A percentile compares a stretch with the other conserved stretches of the same genome.
These are phyloP conservation scores for Rhodocollybia butyracea DNA, from an alignment of 768 basidiomycete genomes.

Conservation along the genomic window DNA sequence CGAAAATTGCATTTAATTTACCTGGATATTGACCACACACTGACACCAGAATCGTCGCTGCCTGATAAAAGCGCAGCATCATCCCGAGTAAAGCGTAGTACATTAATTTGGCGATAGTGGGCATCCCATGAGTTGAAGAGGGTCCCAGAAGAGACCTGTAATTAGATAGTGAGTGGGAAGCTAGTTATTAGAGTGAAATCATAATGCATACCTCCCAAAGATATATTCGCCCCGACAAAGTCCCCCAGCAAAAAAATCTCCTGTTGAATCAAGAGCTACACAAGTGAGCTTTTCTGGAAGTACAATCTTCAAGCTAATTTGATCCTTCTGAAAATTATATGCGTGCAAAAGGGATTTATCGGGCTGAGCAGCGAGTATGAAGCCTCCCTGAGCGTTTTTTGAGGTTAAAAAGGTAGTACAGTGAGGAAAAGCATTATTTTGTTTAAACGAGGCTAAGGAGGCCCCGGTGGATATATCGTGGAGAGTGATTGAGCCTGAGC, in stretches of 20 bases:
- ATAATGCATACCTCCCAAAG: constrained; percentile 88
- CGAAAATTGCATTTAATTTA: constrained; percentile 35
- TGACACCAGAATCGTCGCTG: constrained; percentile 86
- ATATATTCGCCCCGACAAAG: constrained; percentile 84
- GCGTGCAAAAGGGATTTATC: constrained; percentile 89
- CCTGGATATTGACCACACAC: constrained; percentile 89
- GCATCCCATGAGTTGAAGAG: constrained; percentile 91
- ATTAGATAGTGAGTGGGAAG: neutral
- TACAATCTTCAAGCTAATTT: constrained; percentile 80
- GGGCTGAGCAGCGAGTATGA: constrained; percentile 80
- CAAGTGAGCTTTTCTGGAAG: constrained; percentile 88
- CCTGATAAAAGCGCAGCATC: constrained; percentile 79
- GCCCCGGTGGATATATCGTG: constrained; percentile 82
- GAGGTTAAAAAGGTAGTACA: constrained; percentile 72
- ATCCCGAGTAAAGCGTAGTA: constrained; percentile 80
- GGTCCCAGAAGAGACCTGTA: constrained; percentile 88
- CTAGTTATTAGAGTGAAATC: no score
- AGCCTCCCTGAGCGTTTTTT: constrained; percentile 71
- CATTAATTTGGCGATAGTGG: constrained; percentile 87
- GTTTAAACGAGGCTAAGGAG: constrained; percentile 84
- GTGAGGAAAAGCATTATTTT: constrained; percentile 61
- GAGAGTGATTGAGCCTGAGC: constrained; percentile 63
- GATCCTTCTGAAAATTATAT: constrained; percentile 97
- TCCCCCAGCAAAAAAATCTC: constrained; percentile 87
- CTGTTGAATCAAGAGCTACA: constrained; percentile 68